Percentiles rank a stretch among this genome's conserved stretches.
Conservation (phyloP, 345 rosid species). For the Populus nigra region DNA sequence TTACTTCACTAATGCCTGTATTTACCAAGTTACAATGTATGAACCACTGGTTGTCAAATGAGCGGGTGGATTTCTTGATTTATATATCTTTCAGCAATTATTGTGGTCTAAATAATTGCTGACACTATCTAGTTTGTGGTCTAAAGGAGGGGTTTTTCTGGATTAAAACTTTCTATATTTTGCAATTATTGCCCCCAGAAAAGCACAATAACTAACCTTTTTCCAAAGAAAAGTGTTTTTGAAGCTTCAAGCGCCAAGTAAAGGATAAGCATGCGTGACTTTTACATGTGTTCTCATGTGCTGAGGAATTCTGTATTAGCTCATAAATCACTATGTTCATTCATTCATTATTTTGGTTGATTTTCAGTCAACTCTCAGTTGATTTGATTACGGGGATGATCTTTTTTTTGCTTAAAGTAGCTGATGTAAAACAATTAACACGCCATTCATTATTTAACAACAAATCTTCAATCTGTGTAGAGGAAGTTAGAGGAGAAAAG, state of each 20-base stretch:
- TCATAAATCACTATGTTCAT: neutral
- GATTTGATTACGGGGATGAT: neutral
- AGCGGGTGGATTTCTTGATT: neutral
- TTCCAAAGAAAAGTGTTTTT: neutral
- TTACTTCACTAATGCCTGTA: neutral
- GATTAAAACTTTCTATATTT: neutral
- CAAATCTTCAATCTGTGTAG: conserved; percentile 31
- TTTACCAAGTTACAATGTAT: neutral
- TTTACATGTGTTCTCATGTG: neutral
- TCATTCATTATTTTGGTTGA: neutral
- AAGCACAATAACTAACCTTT: neutral
- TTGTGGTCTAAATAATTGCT: neutral
- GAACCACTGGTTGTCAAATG: neutral
- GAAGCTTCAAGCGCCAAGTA: neutral
- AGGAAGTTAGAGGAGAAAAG: conserved; percentile 95
- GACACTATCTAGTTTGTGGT: neutral
- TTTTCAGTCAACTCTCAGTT: neutral
- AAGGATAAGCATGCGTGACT: neutral
- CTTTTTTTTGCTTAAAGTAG: neutral
- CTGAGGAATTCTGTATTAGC: neutral
- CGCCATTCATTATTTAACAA: neutral
- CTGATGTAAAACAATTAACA: neutral
- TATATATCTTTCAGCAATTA: neutral
- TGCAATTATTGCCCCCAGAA: conserved; percentile 5
- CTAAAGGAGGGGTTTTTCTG: neutral